Evolutionary conservation across 768 basidiomycete species (phyloP).

Genomic region (Psilocybe cubensis): DNA sequence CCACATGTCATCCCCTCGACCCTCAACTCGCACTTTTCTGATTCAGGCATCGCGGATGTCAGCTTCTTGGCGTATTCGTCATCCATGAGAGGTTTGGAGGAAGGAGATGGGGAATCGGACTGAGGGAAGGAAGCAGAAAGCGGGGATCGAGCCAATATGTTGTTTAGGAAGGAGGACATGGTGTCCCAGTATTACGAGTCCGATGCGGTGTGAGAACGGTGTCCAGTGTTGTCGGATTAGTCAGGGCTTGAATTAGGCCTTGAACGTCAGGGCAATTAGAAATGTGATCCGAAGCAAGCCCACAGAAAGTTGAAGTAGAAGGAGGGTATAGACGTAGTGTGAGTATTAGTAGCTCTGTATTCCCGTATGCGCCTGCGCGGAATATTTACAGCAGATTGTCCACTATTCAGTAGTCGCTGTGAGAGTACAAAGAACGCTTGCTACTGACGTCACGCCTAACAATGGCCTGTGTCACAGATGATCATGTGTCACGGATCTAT

Average conservation of each 20-base stretch:
- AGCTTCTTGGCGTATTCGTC: slow-evolving; percentile 27
- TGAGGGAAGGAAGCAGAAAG: slow-evolving; percentile 10
- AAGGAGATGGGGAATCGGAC: slow-evolving; percentile 9
- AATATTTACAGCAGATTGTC: slow-evolving; percentile 2
- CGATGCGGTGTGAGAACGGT: slow-evolving; percentile 10
- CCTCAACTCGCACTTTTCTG: slow-evolving; percentile 73
- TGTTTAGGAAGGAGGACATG: slow-evolving; percentile 13
- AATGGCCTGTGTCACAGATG: slow-evolving; percentile 1
- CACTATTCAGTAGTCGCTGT: slow-evolving; percentile 1
- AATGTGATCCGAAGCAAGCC: slow-evolving; percentile 10
- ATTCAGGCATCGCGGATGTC: slow-evolving; percentile 24
- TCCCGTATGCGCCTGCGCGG: slow-evolving; percentile 26
- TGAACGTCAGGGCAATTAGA: slow-evolving; percentile 13
- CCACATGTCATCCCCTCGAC: slow-evolving; percentile 94
- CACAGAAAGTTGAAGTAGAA: neutral
- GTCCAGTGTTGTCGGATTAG: slow-evolving; percentile 19
- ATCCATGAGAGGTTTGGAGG: slow-evolving; percentile 17
- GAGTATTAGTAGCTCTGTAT: neutral
- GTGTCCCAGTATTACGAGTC: slow-evolving; percentile 6
- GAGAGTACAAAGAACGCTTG: neutral
- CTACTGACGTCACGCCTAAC: slow-evolving; percentile 2
- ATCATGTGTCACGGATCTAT: neutral
- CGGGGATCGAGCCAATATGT: slow-evolving; percentile 1
- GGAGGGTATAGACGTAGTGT: neutral
- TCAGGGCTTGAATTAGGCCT: no score